Conservation (phyloP, 352 stramenopile genomes). For the Pythium vanterpoolii region DNA sequence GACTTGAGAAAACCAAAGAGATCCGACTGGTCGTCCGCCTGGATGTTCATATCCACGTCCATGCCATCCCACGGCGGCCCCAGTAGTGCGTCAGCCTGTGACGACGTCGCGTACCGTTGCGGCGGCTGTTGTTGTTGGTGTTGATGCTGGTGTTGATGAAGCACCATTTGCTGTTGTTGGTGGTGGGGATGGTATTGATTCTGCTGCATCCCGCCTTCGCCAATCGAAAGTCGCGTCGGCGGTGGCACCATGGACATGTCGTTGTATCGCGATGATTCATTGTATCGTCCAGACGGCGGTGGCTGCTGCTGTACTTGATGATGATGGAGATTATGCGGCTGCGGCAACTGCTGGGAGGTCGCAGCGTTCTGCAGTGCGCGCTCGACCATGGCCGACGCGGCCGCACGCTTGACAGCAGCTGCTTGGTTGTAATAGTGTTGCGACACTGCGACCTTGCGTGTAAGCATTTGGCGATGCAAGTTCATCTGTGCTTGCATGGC, state of each 20-base stretch:
- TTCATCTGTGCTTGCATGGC: slow-evolving; percentile 90
- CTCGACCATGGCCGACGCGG: slow-evolving; percentile 22
- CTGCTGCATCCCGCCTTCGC: slow-evolving; percentile 1
- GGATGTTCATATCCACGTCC: slow-evolving; percentile 23
- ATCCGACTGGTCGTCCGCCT: slow-evolving; percentile 20
- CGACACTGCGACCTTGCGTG: slow-evolving; percentile 71
- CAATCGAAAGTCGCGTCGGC: slow-evolving; percentile 2
- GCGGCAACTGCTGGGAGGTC: not conserved
- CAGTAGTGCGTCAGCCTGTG: slow-evolving; percentile 6
- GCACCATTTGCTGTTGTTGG: slow-evolving; percentile 11
- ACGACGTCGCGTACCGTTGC: slow-evolving; percentile 9
- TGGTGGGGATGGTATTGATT: slow-evolving; percentile 8
- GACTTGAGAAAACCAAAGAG: slow-evolving; percentile 29
- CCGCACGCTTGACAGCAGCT: slow-evolving; percentile 15
- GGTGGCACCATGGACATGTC: slow-evolving; percentile 2
- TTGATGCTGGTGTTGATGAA: not conserved
- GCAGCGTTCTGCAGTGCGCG: slow-evolving; percentile 18
- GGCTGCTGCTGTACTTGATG: not conserved
- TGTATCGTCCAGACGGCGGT: not conserved
- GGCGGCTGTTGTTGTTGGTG: slow-evolving; percentile 7
- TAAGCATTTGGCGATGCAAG: slow-evolving; percentile 85
- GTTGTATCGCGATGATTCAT: slow-evolving; percentile 7
- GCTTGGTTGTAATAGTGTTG: slow-evolving; percentile 41
- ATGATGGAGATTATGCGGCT: not conserved
- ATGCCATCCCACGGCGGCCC: slow-evolving; percentile 18